phyloP scores from a whole-genome alignment of 495 filamentous ascomycete species.

The Penicillium cataractarum region DNA sequence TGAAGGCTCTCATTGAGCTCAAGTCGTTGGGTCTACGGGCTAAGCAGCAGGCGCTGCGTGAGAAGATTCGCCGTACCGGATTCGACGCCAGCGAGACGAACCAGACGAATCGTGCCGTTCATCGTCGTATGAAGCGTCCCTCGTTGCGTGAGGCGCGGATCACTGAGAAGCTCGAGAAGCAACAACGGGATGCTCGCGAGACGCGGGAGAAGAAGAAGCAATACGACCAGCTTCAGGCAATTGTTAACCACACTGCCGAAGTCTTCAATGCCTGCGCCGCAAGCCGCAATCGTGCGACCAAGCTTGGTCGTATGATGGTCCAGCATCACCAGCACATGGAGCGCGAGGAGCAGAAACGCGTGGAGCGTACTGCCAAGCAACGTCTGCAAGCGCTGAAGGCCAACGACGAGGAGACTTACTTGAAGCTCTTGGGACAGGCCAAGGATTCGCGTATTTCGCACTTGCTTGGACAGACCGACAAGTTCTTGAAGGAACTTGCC shows the following conservation, averaged over 20 bases:
- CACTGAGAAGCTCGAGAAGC: slow-evolving; percentile 97
- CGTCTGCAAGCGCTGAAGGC: slow-evolving; percentile 98
- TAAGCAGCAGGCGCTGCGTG: slow-evolving; percentile 83
- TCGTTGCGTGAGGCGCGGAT: slow-evolving; percentile 93
- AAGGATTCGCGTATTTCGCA: slow-evolving; percentile 99
- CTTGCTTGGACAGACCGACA: slow-evolving; percentile 92
- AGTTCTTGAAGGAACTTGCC: slow-evolving; percentile 93
- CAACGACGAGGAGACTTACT: slow-evolving; percentile 97
- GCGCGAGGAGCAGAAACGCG: slow-evolving; percentile 96
- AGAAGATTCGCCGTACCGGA: slow-evolving; percentile 85
- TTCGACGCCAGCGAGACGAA: slow-evolving; percentile 69
- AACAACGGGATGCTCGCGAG: slow-evolving; percentile 93
- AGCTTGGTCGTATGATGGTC: slow-evolving; percentile 85
- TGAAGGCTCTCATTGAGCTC: slow-evolving; percentile 89
- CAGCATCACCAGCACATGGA: slow-evolving; percentile 92
- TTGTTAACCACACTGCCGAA: slow-evolving; percentile 70
- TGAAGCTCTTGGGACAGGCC: slow-evolving; percentile 94
- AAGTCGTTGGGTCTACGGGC: slow-evolving; percentile 81
- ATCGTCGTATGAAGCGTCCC: slow-evolving; percentile 95
- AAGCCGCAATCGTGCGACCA: slow-evolving; percentile 73
- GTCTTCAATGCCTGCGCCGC: slow-evolving; percentile 55
- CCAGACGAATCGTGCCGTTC: slow-evolving; percentile 71
- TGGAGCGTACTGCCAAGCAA: slow-evolving; percentile 96
- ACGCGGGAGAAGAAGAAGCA: slow-evolving; percentile 96
- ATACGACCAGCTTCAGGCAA: slow-evolving; percentile 77